A percentile compares a stretch with the other conserved stretches of the same genome.
Conservation (phyloP, 192 early-diverging fungal genomes). For the Spinellus fusiger region DNA sequence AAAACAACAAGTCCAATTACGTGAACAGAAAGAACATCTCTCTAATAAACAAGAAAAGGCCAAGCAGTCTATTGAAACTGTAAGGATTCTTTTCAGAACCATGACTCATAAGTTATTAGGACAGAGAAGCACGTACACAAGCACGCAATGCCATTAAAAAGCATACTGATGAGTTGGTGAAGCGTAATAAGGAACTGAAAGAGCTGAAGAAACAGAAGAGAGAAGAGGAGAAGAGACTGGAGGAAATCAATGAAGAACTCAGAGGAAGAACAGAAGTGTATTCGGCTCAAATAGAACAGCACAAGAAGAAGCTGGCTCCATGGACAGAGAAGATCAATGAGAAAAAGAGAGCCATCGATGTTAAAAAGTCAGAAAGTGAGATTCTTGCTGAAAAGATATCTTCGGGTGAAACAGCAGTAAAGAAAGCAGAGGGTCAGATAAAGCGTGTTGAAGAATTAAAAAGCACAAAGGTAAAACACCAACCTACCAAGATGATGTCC, state of each 20-base stretch:
- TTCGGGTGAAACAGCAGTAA: constrained; percentile 44
- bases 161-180: constrained; percentile 56
- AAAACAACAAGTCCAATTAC: constrained; percentile 75
- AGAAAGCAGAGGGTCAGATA: constrained; percentile 54
- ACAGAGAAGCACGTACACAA: constrained; percentile 49
- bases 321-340: constrained; percentile 80
- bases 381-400: constrained; percentile 63
- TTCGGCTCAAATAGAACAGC: constrained; percentile 73
- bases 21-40: constrained; percentile 82
- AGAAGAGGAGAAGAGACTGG: constrained; percentile 63
- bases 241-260: constrained; percentile 72
- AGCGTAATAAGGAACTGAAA: constrained; percentile 50
- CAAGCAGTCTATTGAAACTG: constrained; percentile 57
- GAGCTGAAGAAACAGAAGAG: constrained; percentile 57
- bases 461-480: constrained; percentile 31
- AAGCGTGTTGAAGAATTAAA: constrained; percentile 36
- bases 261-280: constrained; percentile 86
- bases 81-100: constrained; percentile 11
- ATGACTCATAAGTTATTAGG: constrained; percentile 31
- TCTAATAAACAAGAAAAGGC: constrained; percentile 74
- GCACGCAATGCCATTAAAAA: constrained; percentile 63
- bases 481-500: not conserved
- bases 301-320: constrained; percentile 81
- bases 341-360: constrained; percentile 67
- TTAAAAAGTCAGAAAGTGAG: constrained; percentile 75